phyloP scores from a whole-genome alignment of 2,329 filamentous ascomycete species.

The Penicillium sp. region DNA sequence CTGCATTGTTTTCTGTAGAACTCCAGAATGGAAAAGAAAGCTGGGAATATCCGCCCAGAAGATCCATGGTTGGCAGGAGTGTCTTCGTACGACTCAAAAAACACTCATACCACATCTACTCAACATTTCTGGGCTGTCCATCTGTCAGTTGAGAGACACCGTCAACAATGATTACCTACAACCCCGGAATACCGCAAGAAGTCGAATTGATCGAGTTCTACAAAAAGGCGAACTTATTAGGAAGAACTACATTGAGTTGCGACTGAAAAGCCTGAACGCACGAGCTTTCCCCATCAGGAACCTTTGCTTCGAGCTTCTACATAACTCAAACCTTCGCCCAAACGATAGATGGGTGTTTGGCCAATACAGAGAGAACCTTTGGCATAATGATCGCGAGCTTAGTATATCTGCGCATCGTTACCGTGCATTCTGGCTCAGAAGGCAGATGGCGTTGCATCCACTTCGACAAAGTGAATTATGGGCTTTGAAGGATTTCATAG shows the following conservation, averaged over 20 bases:
- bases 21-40: neutral
- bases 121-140: neutral
- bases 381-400: neutral
- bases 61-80: neutral
- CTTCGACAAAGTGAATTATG: neutral
- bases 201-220: constrained; percentile 20
- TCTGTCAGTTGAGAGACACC: neutral
- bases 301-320: neutral
- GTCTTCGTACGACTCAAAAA: neutral
- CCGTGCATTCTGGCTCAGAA: neutral
- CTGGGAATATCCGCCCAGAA: neutral
- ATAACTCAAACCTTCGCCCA: neutral
- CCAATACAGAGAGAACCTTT: neutral
- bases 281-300: neutral
- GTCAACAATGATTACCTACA: constrained; percentile 14
- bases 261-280: neutral
- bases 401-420: neutral
- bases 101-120: neutral
- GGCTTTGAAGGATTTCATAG: neutral
- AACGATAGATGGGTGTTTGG: neutral
- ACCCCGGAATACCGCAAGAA: constrained; percentile 18
- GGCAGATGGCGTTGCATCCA: neutral
- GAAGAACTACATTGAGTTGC: constrained; percentile 7
- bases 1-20: neutral
- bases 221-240: neutral